Conservation (phyloP, 257 asterid genomes). For the Solanum dulcamara region DNA sequence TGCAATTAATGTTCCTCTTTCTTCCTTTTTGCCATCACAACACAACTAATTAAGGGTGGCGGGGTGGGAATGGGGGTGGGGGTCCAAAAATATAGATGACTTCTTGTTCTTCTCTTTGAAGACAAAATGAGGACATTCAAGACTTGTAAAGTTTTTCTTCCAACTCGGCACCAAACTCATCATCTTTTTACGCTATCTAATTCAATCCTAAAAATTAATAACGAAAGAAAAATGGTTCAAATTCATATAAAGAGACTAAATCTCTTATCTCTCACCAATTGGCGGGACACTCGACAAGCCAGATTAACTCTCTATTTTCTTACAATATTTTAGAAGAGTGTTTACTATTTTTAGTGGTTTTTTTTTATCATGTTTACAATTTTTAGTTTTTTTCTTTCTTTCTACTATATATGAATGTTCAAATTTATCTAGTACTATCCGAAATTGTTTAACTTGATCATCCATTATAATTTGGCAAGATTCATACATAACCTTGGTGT, state of each 20-base stretch:
- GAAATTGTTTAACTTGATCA: background rate
- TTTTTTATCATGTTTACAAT: background rate
- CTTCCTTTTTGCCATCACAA: background rate
- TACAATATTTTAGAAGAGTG: background rate
- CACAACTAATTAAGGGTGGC: background rate
- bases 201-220: no score
- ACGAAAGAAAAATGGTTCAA: no score
- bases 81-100: background rate
- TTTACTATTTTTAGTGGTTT: background rate
- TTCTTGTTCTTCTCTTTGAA: background rate
- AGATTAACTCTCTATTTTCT: background rate
- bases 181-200: background rate
- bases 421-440: background rate
- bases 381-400: no score
- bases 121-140: conserved; percentile 2
- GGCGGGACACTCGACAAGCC: background rate
- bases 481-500: background rate
- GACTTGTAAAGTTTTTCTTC: background rate
- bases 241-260: background rate
- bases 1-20: background rate
- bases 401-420: background rate
- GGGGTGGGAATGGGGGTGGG: background rate
- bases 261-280: no score
- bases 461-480: background rate
- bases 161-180: background rate